Conservation (phyloP, 1,284 basidiomycete species). For the Naganishia sp. region DNA sequence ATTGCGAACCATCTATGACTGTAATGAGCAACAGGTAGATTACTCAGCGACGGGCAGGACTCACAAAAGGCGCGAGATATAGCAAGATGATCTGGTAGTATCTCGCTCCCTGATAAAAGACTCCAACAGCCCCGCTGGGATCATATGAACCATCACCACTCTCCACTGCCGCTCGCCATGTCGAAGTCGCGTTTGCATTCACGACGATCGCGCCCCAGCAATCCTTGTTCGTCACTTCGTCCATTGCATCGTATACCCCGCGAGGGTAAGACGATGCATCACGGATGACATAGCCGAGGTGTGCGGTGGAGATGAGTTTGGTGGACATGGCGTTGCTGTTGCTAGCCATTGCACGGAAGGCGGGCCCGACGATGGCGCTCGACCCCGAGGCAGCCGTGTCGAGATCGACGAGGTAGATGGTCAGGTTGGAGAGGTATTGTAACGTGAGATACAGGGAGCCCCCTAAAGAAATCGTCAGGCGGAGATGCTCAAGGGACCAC, state of each 20-base stretch:
- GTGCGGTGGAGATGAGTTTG: constrained; percentile 34
- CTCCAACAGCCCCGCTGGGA: constrained; percentile 43
- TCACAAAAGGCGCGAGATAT: constrained; percentile 42
- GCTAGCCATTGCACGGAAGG: constrained; percentile 9
- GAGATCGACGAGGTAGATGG: constrained; percentile 42
- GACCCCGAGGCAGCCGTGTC: constrained; percentile 34
- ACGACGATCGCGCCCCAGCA: constrained; percentile 39
- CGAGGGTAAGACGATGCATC: constrained; percentile 40
- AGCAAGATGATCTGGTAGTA: constrained; percentile 48
- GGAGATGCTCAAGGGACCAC: constrained; percentile 34
- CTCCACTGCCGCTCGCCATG: constrained; percentile 37
- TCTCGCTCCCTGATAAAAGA: constrained; percentile 44
- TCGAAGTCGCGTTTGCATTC: constrained; percentile 38
- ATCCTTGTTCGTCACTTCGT: constrained; percentile 37
- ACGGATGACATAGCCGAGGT: constrained; percentile 41
- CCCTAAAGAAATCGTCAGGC: constrained; percentile 38
- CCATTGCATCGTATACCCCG: constrained; percentile 37
- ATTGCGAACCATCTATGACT: constrained; percentile 17
- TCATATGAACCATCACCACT: constrained; percentile 46
- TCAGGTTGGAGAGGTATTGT: constrained; percentile 38
- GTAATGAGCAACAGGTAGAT: neutral
- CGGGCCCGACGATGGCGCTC: constrained; percentile 26
- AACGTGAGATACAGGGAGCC: constrained; percentile 44
- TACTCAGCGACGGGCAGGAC: constrained; percentile 17
- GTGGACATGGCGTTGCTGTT: constrained; percentile 28